phyloP scores from a whole-genome alignment of 768 basidiomycete species.

The Suillus occidentalis region DNA sequence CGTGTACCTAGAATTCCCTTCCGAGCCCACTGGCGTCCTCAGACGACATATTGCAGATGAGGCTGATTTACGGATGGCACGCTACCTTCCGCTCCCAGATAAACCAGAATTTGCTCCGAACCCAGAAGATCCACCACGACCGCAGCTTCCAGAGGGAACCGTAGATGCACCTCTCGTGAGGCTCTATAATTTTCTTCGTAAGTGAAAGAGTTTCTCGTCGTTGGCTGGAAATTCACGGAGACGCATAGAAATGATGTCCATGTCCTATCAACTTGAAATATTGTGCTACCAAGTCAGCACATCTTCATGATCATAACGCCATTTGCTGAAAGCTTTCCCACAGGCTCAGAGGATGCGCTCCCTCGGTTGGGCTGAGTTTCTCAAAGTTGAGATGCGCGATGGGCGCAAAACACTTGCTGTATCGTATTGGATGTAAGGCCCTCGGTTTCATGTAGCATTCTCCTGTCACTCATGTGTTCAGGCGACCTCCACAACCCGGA shows the following conservation, averaged over 20 bases:
- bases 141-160: constrained; percentile 56
- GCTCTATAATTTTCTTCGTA: constrained; percentile 87
- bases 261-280: constrained; percentile 91
- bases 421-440: constrained; percentile 84
- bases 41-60: constrained; percentile 72
- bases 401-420: constrained; percentile 67
- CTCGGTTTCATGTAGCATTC: neutral
- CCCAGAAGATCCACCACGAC: constrained; percentile 40
- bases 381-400: constrained; percentile 68
- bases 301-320: neutral
- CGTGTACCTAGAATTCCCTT: constrained; percentile 63
- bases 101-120: constrained; percentile 42
- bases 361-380: constrained; percentile 83
- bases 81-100: constrained; percentile 54
- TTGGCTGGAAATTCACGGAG: constrained; percentile 1
- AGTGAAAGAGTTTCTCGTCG: constrained; percentile 28
- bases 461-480: constrained; percentile 14
- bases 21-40: constrained; percentile 58
- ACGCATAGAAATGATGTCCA: constrained; percentile 77
- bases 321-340: constrained; percentile 2
- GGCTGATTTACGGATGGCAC: constrained; percentile 65
- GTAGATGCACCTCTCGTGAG: constrained; percentile 85
- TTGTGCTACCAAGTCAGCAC: constrained; percentile 68
- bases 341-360: constrained; percentile 73
- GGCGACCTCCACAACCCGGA: constrained; percentile 39